Conservation (phyloP, 2,329 filamentous ascomycete genomes). For the Ophiostoma ips region DNA sequence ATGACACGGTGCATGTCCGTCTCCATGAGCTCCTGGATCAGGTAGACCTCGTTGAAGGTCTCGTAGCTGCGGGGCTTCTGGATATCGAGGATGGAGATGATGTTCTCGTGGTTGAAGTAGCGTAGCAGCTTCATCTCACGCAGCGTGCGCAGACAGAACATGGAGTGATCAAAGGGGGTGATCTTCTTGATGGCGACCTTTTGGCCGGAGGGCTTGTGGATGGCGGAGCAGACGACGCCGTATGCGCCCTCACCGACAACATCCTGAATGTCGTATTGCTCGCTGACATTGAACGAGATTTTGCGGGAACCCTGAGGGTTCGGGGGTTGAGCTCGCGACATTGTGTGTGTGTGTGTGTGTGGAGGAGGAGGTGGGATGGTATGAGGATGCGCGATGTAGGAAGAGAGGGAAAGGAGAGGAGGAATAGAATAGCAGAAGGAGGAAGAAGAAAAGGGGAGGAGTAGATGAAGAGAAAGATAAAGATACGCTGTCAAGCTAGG, state of each 20-base stretch:
- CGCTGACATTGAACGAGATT: constrained; percentile 99
- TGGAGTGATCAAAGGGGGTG: constrained; percentile 95
- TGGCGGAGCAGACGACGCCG: constrained; percentile 92
- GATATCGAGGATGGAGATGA: constrained; percentile 98
- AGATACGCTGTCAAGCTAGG: constrained; percentile 1
- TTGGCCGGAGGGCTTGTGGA: constrained; percentile 95
- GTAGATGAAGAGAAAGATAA: not conserved
- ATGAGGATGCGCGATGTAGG: too few species aligned
- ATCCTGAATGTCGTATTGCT: constrained; percentile 99
- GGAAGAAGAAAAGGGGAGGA: not conserved
- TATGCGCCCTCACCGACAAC: constrained; percentile 98
- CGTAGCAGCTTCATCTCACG: constrained; percentile 98
- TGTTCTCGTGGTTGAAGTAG: constrained; percentile 99
- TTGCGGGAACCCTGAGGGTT: constrained; percentile 60
- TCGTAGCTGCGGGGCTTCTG: constrained; percentile 96
- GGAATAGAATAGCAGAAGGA: not conserved
- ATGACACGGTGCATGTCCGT: constrained; percentile 99
- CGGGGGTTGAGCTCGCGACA: constrained; percentile 44
- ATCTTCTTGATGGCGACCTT: constrained; percentile 99
- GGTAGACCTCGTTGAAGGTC: constrained; percentile 91
- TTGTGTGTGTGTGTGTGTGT: constrained; percentile 18
- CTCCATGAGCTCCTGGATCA: constrained; percentile 98
- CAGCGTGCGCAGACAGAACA: constrained; percentile 93
- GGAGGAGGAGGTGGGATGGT: not conserved
- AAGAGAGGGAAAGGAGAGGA: not conserved